Evolutionary conservation across 1,284 basidiomycete genomes (phyloP).

Genomic region (Entoloma clypeatum): DNA sequence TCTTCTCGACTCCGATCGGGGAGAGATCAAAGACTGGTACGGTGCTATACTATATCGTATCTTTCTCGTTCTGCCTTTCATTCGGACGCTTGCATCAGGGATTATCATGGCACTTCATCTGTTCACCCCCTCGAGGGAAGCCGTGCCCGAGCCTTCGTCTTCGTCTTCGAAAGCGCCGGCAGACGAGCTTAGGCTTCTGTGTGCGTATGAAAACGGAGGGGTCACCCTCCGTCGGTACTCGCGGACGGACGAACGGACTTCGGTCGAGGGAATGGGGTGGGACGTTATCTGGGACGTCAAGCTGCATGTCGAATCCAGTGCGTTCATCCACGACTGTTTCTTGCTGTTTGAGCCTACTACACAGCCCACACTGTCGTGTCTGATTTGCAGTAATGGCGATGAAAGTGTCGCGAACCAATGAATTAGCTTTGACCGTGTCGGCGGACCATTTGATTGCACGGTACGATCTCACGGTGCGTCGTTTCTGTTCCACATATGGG

Average conservation of each 20-base stretch:
- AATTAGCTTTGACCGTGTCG: constrained; percentile 73
- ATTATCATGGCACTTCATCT: constrained; percentile 86
- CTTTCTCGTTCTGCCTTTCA: not conserved
- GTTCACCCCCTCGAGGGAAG: constrained; percentile 29
- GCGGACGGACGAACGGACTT: constrained; percentile 37
- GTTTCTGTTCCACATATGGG: not conserved
- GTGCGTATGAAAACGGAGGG: constrained; percentile 80
- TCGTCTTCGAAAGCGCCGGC: constrained; percentile 27
- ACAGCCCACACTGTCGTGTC: too few species aligned
- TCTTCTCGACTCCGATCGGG: constrained; percentile 43
- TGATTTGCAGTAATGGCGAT: constrained; percentile 77
- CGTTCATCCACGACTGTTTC: constrained; percentile 21
- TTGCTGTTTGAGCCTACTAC: not conserved
- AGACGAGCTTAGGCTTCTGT: constrained; percentile 52
- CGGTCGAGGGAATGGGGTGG: constrained; percentile 75
- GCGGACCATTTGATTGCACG: constrained; percentile 77
- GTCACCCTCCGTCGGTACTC: constrained; percentile 61
- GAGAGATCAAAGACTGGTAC: constrained; percentile 43
- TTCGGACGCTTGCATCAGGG: constrained; percentile 41
- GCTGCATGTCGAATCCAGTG: constrained; percentile 77
- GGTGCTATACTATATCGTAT: constrained; percentile 12
- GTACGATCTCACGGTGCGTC: constrained; percentile 57
- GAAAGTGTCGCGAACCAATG: constrained; percentile 57
- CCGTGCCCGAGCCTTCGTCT: constrained; percentile 13
- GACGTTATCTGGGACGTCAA: constrained; percentile 64